phyloP scores from a whole-genome alignment of 2,329 filamentous ascomycete species.

The Trichoderma endophyticum region DNA sequence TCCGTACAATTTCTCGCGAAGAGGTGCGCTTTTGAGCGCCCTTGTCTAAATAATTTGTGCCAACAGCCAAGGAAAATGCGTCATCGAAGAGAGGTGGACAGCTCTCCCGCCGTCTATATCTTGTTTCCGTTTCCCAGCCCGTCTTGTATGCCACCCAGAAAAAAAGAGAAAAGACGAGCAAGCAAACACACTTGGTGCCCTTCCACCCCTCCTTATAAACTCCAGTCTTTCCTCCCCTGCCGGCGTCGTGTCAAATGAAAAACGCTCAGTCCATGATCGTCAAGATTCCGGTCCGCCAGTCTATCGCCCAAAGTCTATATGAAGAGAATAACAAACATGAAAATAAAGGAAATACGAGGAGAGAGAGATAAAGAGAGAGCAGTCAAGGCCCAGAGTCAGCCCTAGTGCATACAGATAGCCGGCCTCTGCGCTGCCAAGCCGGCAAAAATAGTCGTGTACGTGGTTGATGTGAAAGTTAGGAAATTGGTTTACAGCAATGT shows the following conservation, averaged over 20 bases:
- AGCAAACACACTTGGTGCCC: conserved; percentile 9
- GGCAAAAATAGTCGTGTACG: conserved; percentile 5
- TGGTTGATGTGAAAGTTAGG: background rate
- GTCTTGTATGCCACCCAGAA: background rate
- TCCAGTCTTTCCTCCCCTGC: conserved; percentile 16
- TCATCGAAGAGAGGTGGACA: conserved; percentile 13
- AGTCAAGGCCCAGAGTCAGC: background rate
- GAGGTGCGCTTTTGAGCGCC: conserved; percentile 7
- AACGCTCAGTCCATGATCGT: conserved; percentile 18
- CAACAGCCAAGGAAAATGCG: conserved; percentile 11
- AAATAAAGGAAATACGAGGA: background rate
- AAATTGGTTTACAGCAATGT: background rate
- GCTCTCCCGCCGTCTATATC: conserved; percentile 12
- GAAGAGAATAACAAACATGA: background rate
- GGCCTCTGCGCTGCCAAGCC: background rate
- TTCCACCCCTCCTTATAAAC: conserved; percentile 7
- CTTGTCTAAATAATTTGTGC: conserved; percentile 13
- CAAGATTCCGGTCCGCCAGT: conserved; percentile 18
- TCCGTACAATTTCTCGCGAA: conserved; percentile 14
- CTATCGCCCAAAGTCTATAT: conserved; percentile 19
- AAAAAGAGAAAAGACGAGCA: background rate
- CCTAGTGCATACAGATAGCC: background rate
- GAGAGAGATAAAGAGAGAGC: background rate
- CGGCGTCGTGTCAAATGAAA: conserved; percentile 11
- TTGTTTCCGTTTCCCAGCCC: conserved; percentile 11